Evolutionary conservation across 192 early-diverging fungal species (phyloP), one percentile per base, ranked within the genome.

Genomic region (Umbelopsis sp.): DNA sequence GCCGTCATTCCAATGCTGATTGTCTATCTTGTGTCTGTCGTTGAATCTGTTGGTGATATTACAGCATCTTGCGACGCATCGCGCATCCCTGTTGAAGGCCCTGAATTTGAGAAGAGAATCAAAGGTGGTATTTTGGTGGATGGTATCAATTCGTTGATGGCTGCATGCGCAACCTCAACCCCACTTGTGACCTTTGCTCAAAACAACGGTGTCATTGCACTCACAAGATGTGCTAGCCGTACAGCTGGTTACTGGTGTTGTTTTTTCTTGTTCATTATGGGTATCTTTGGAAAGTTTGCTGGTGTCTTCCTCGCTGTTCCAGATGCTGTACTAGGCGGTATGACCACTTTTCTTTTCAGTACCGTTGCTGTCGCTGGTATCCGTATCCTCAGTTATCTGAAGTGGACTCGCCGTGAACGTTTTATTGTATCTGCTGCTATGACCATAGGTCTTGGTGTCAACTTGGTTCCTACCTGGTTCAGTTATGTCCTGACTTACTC

Each of bases 181-280:
- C 85, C 85, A n/a, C 80, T 86, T 45, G 71, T 74, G 9, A 86
- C 85, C 25, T 86, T 85, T 43, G 85, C 85, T 34, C 85, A 86
- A 31, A 86, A 86, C 72, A 86, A 86, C 62, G 85, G 85, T 41
- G 79, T 86, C 75, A 86, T 86, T 44, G 83, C 85, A 3, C 56
- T 86, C 29, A 86, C 85, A 20, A 73, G 85, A 51, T 86, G 85
- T 34, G 85, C 85, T 59, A 86, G 85, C 65, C 77, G 80, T 31
- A 65, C 72, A 52, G 85, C 85, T 24, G 85, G 85, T 7, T 86
- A 85, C 45, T 80, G 81, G 74, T 86, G 85, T 51, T 87, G 86
- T 66, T 12, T 77, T 26, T 82, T 84, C 71, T 72, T 86, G 65
- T 65, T 86, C 22, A 78, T 86, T 20, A 81, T 80, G 75, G 85